Conservation (phyloP, 306 rosid species). For the Hylodesmum podocarpum region DNA sequence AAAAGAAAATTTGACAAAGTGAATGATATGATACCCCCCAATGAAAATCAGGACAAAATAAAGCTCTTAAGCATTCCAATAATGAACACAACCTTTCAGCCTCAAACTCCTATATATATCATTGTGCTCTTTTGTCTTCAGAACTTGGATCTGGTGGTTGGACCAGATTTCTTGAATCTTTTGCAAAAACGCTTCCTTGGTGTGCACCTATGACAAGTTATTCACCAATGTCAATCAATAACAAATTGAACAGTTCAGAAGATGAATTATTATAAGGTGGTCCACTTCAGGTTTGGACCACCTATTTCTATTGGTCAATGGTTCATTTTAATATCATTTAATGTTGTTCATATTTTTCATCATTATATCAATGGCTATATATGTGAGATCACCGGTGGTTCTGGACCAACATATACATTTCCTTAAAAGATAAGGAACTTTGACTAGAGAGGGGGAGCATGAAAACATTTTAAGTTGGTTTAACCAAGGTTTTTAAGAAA, state of each 20-base stretch:
- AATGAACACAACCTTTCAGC: constrained; percentile 7
- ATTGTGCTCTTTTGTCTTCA: constrained; percentile 65
- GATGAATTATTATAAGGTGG: neutral
- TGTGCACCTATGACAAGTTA: constrained; percentile 55
- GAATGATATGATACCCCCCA: constrained; percentile 1
- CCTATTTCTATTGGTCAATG: neutral
- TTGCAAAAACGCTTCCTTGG: constrained; percentile 54
- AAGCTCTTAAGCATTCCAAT: constrained; percentile 28
- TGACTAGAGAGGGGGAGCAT: neutral
- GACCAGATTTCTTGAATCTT: constrained; percentile 57
- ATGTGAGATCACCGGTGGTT: neutral
- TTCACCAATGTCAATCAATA: constrained; percentile 23
- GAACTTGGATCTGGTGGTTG: constrained; percentile 55
- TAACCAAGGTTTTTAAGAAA: neutral
- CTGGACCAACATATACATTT: neutral
- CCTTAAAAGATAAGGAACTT: constrained; percentile 8
- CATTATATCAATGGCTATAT: neutral
- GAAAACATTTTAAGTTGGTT: constrained; percentile 6
- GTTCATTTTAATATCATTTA: neutral
- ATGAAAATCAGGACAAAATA: constrained; percentile 15
- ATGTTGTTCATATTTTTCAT: neutral
- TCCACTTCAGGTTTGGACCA: neutral
- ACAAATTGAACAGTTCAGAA: neutral
- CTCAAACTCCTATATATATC: constrained; percentile 42
- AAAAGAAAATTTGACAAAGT: constrained; percentile 32